Percentiles rank a stretch among this genome's conserved stretches.
These are phyloP conservation scores for Protomyces arabidopsidicola DNA, from an alignment of 1,139 yeast species.

Conservation along the genomic window DNA sequence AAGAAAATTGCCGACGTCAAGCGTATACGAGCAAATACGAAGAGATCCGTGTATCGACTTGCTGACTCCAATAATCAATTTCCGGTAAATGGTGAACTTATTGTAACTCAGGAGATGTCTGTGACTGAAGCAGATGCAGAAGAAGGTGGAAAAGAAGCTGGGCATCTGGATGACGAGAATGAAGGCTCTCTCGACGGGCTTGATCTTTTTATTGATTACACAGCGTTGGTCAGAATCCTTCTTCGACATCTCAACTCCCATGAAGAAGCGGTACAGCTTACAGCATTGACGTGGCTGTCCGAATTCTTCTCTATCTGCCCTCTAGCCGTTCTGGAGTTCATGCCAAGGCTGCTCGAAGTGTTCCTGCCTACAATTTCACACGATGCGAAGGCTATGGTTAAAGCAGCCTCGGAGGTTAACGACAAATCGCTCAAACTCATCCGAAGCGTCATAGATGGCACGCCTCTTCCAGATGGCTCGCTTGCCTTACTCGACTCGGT, in stretches of 20 bases:
- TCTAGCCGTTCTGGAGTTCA: slow-evolving; percentile 61
- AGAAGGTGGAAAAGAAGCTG: slow-evolving; percentile 44
- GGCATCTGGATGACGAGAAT: slow-evolving; percentile 44
- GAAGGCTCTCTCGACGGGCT: slow-evolving; percentile 41
- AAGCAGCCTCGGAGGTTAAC: slow-evolving; percentile 26
- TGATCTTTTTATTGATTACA: slow-evolving; percentile 75
- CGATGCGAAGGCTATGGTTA: slow-evolving; percentile 33
- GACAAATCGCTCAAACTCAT: slow-evolving; percentile 8
- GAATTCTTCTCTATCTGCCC: slow-evolving; percentile 73
- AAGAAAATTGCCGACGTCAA: slow-evolving; percentile 57
- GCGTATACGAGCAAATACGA: slow-evolving; percentile 32
- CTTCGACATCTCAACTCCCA: slow-evolving; percentile 70
- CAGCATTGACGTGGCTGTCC: slow-evolving; percentile 78
- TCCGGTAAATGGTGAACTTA: background rate
- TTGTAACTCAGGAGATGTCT: background rate
- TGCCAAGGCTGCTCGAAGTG: slow-evolving; percentile 56
- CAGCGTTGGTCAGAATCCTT: slow-evolving; percentile 72
- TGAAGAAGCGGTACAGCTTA: slow-evolving; percentile 72
- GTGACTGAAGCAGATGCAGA: background rate
- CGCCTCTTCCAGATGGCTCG: slow-evolving; percentile 33
- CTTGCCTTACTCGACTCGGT: slow-evolving; percentile 1
- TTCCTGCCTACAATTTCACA: slow-evolving; percentile 55
- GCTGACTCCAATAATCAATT: background rate
- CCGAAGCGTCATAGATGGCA: slow-evolving; percentile 31
- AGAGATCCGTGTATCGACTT: slow-evolving; percentile 35